These are phyloP conservation scores for Penicillium waksmanii DNA, from an alignment of 495 filamentous ascomycete genomes.

Conservation along the genomic window DNA sequence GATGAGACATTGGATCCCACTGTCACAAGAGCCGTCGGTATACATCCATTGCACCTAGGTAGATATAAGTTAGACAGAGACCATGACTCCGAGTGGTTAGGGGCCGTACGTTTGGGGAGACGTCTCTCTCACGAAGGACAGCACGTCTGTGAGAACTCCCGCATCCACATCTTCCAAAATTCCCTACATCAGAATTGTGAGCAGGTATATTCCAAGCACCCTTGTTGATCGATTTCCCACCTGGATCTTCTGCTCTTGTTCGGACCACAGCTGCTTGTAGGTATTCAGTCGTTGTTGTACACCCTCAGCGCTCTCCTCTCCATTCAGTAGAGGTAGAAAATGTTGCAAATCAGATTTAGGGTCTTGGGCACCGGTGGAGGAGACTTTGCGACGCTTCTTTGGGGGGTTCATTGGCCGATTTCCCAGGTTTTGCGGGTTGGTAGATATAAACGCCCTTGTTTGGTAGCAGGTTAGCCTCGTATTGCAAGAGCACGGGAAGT, in stretches of 20 bases:
- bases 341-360: slow-evolving; percentile 23
- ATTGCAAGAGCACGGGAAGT: background rate
- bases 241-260: slow-evolving; percentile 69
- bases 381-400: slow-evolving; percentile 65
- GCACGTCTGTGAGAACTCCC: slow-evolving; percentile 67
- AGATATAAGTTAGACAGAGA: slow-evolving; percentile 7
- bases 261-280: slow-evolving; percentile 69
- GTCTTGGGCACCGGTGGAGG: slow-evolving; percentile 26
- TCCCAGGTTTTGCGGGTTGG: slow-evolving; percentile 49
- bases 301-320: slow-evolving; percentile 57
- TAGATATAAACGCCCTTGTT: slow-evolving; percentile 73
- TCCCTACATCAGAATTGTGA: slow-evolving; percentile 27
- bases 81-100: background rate
- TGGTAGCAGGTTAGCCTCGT: slow-evolving; percentile 17
- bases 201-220: background rate
- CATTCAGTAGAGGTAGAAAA: slow-evolving; percentile 67
- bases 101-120: slow-evolving; percentile 46
- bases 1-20: slow-evolving; percentile 86
- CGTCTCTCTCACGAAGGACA: slow-evolving; percentile 63
- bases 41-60: slow-evolving; percentile 52
- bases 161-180: slow-evolving; percentile 51
- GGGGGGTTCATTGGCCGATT: slow-evolving; percentile 54
- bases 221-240: slow-evolving; percentile 40
- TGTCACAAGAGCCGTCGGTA: slow-evolving; percentile 81
- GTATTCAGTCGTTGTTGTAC: slow-evolving; percentile 59